These are phyloP conservation scores for Trichoderma citrinoviride DNA, from an alignment of 2,329 filamentous ascomycete genomes.

Conservation along the genomic window DNA sequence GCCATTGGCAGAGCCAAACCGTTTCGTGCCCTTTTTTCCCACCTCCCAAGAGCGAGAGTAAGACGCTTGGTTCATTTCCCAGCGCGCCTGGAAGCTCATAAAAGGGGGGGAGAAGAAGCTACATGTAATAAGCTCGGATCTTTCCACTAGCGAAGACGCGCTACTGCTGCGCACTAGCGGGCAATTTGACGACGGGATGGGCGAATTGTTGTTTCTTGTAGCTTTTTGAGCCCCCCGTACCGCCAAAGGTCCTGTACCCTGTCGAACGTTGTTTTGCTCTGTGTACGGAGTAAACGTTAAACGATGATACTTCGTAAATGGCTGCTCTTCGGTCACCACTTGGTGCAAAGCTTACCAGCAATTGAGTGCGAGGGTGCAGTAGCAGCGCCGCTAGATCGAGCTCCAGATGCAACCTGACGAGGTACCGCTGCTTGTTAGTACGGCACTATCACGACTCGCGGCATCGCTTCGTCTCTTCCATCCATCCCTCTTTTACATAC, in stretches of 20 bases:
- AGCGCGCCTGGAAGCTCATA: constrained; percentile 5
- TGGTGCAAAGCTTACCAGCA: constrained; percentile 3
- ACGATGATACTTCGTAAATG: neutral
- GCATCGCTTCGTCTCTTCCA: no score
- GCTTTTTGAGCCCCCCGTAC: neutral
- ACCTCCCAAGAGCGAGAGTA: neutral
- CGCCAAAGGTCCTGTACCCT: neutral
- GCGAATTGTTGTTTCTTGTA: neutral
- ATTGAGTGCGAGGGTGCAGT: constrained; percentile 7
- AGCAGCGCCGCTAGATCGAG: neutral
- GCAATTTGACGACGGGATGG: neutral
- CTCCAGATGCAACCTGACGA: neutral
- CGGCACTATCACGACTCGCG: no score
- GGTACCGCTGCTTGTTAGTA: no score
- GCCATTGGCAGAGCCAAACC: neutral
- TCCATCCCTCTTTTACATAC: no score
- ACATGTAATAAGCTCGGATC: constrained; percentile 16
- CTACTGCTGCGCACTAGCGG: constrained; percentile 16
- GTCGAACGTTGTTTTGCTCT: neutral
- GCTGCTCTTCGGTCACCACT: neutral
- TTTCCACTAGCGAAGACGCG: constrained; percentile 18
- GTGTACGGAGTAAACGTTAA: no score
- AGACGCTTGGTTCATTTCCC: constrained; percentile 14
- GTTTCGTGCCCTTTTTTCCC: neutral
- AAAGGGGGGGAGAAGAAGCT: constrained; percentile 1